phyloP scores from a whole-genome alignment of 352 stramenopile species.

The Aphanomyces stellatus region DNA sequence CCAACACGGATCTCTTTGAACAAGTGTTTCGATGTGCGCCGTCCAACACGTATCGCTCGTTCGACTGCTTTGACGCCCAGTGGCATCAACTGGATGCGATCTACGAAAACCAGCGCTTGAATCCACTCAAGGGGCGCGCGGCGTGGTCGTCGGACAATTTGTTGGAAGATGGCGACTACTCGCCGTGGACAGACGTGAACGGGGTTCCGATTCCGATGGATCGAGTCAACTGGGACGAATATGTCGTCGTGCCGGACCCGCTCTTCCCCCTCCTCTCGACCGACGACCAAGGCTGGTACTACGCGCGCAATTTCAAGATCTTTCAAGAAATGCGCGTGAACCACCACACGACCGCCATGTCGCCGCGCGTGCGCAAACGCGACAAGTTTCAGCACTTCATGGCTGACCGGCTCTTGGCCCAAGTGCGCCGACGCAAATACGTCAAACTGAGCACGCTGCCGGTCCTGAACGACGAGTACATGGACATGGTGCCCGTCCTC shows the following conservation, averaged over 20 bases:
- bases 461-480: not conserved
- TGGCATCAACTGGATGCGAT: constrained; percentile 52
- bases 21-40: constrained; percentile 76
- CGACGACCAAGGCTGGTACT: constrained; percentile 82
- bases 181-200: constrained; percentile 80
- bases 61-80: constrained; percentile 66
- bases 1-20: constrained; percentile 77
- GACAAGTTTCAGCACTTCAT: constrained; percentile 83
- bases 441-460: constrained; percentile 18
- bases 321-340: constrained; percentile 74
- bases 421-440: constrained; percentile 54
- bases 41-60: constrained; percentile 70
- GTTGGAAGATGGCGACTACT: constrained; percentile 66
- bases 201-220: constrained; percentile 71
- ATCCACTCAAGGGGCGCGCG: constrained; percentile 53
- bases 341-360: constrained; percentile 52
- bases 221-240: constrained; percentile 65
- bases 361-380: constrained; percentile 31
- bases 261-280: constrained; percentile 73
- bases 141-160: constrained; percentile 69
- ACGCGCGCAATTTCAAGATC: constrained; percentile 79
- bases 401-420: constrained; percentile 71
- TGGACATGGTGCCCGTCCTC: constrained; percentile 5
- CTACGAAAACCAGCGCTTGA: constrained; percentile 82
- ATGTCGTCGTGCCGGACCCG: constrained; percentile 47